These are phyloP conservation scores for Durio zibethinus DNA, from an alignment of 345 rosid genomes.

Conservation along the genomic window DNA sequence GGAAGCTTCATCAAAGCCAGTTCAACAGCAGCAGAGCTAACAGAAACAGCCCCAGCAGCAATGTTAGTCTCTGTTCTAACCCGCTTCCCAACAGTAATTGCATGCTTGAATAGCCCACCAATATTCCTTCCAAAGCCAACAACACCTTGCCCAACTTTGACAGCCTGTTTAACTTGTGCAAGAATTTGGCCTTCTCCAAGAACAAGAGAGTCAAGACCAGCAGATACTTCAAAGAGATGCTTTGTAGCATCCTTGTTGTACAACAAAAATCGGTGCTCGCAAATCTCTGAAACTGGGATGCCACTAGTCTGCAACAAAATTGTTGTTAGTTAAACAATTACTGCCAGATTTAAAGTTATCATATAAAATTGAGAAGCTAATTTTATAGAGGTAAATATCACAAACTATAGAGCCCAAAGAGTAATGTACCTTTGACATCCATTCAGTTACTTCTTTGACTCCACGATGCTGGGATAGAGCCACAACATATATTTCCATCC, in stretches of 20 bases:
- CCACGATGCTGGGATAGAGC: constrained; percentile 81
- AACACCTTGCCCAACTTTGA: constrained; percentile 73
- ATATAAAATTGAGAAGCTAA: constrained; percentile 6
- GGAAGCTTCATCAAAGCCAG: constrained; percentile 74
- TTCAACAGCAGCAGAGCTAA: constrained; percentile 78
- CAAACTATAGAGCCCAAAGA: neutral
- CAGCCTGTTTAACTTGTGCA: constrained; percentile 77
- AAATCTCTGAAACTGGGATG: constrained; percentile 59
- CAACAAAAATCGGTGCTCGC: constrained; percentile 77
- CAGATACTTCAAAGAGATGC: constrained; percentile 88
- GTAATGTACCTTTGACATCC: constrained; percentile 78
- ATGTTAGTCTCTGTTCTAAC: constrained; percentile 73
- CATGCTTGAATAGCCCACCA: constrained; percentile 71
- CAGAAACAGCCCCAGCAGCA: constrained; percentile 75
- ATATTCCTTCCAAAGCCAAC: constrained; percentile 69
- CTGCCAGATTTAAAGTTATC: neutral
- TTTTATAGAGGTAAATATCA: neutral
- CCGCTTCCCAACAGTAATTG: constrained; percentile 68
- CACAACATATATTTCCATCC: constrained; percentile 73
- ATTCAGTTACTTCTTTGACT: constrained; percentile 78
- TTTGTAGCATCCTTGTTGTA: constrained; percentile 83
- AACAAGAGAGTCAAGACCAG: constrained; percentile 86
- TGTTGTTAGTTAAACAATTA: neutral
- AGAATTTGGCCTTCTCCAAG: constrained; percentile 83
- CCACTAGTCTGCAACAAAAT: constrained; percentile 65